Conservation (phyloP, 2,329 filamentous ascomycete species). For the Trichoderma citrinoviride region DNA sequence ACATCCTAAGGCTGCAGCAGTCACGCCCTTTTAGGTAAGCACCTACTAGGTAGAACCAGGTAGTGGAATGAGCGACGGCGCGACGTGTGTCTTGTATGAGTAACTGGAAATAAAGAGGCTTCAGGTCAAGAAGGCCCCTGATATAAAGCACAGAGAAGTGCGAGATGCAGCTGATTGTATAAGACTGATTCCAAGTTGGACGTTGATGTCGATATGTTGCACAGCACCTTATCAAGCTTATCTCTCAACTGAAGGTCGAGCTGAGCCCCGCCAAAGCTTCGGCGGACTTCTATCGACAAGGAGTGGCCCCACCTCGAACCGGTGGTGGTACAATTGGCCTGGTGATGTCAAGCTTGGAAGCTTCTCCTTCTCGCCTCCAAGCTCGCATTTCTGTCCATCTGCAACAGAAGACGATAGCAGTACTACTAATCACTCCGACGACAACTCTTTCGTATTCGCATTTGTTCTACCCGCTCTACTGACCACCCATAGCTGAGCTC, state of each 20-base stretch:
- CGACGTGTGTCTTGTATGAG: not conserved
- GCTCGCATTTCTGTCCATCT: not conserved
- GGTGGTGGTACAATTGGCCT: not conserved
- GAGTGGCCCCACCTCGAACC: conserved; percentile 15
- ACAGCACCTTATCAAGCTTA: too few relatives aligned
- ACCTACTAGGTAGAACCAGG: too few relatives aligned
- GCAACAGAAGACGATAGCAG: too few relatives aligned
- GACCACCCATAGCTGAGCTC: not conserved
- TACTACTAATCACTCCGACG: too few relatives aligned
- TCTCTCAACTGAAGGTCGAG: too few relatives aligned
- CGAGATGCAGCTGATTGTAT: not conserved
- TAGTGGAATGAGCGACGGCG: not conserved
- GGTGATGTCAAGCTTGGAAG: not conserved
- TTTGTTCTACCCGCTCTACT: not conserved
- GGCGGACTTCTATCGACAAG: conserved; percentile 11
- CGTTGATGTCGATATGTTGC: not conserved
- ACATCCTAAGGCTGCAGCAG: too few relatives aligned
- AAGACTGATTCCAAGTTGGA: too few relatives aligned
- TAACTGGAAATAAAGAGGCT: not conserved
- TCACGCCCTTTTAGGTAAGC: too few relatives aligned
- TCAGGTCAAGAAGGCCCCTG: not conserved
- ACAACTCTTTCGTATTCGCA: not conserved
- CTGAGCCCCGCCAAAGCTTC: conserved; percentile 20
- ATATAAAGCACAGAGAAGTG: not conserved
- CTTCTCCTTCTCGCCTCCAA: not conserved